Evolutionary conservation across 1,284 basidiomycete genomes (phyloP), one percentile per base, ranked within the genome.

Genomic region (Apiotrichum brassicae): DNA sequence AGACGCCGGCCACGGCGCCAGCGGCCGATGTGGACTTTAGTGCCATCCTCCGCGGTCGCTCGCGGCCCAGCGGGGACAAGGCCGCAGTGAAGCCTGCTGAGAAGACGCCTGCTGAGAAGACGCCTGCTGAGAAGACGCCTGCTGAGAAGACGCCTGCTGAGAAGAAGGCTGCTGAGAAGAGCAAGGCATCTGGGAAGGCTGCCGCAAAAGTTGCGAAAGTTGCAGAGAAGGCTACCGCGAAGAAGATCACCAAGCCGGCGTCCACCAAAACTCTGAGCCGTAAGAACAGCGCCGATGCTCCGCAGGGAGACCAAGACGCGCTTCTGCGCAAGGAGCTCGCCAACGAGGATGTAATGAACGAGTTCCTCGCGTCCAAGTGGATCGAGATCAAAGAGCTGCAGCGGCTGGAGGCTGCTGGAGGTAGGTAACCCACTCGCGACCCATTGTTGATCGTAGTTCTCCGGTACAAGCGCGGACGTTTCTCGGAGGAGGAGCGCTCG

Each of bases 401-500:
- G 28, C 43, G 62, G 13, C 48, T 70, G 23, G 64, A 68, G 46
- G 56, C 51, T n/a, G 54, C 55, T 12, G 66, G 66, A 3, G 54
- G 67, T 70, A 51, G 58, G 67, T 64, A 0, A n/a, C n/a, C n/a
- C n/a, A 13, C 3, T 19, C 22, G n/a, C 14, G 2, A 22, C 12
- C 14, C 8, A 46, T 8, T 33, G 42, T 48, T 59, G 43, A 53
- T n/a, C 25, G 9, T 41, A 70, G 68, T 69, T 28, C 34, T 71
- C 28, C 53, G 36, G 3, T 64, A 62, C 53, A 64, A 62, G 44
- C 60, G 60, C 26, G 68, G 68, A 8, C 64, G 61, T 35, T 64
- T 65, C 35, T 51, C 55, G 8, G 51, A 55, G 13, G 49, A 49
- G 1, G 68, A 71, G 50, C 55, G 59, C 26, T 37, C 30, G 6